Percentiles rank a stretch among this genome's conserved stretches.
phyloP scores from a whole-genome alignment of 805 yeast genomes.

The Jamesozyma spencerorum region DNA sequence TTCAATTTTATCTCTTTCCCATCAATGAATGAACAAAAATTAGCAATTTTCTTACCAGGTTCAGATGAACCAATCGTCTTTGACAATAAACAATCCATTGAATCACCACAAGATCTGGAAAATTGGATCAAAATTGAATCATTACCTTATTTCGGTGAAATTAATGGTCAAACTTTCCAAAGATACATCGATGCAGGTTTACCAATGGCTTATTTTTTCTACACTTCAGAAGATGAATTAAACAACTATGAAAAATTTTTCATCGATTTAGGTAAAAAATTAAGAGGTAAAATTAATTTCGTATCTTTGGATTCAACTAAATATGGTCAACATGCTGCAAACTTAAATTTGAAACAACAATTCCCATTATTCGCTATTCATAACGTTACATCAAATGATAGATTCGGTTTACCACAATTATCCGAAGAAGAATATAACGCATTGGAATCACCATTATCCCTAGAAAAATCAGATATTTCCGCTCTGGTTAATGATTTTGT shows the following conservation, averaged over 20 bases:
- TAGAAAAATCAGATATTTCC: conserved; percentile 46
- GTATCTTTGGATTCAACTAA: conserved; percentile 76
- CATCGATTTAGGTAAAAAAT: conserved; percentile 55
- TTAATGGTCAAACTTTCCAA: conserved; percentile 72
- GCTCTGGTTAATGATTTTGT: conserved; percentile 54
- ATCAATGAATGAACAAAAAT: conserved; percentile 28
- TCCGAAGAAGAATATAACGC: conserved; percentile 23
- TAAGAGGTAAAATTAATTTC: conserved; percentile 75
- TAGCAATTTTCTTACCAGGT: conserved; percentile 27
- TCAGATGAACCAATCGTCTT: conserved; percentile 26
- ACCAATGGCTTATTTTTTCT: conserved; percentile 87
- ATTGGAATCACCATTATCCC: conserved; percentile 22
- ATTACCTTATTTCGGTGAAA: conserved; percentile 40
- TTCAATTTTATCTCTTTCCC: conserved; percentile 46
- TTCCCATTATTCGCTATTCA: conserved; percentile 91
- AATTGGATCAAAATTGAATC: conserved; percentile 29
- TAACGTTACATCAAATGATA: conserved; percentile 55
- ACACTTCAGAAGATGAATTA: conserved; percentile 60
- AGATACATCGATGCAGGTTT: conserved; percentile 58
- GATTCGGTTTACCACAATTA: conserved; percentile 66
- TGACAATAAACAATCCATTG: conserved; percentile 6
- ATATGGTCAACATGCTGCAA: conserved; percentile 83
- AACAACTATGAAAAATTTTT: conserved; percentile 44
- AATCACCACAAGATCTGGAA: conserved; percentile 39
- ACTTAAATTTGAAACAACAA: conserved; percentile 75